Evolutionary conservation across 164 flowering plant species (phyloP), one percentile per base, ranked within the genome.

Genomic region (Buxus sempervirens): DNA sequence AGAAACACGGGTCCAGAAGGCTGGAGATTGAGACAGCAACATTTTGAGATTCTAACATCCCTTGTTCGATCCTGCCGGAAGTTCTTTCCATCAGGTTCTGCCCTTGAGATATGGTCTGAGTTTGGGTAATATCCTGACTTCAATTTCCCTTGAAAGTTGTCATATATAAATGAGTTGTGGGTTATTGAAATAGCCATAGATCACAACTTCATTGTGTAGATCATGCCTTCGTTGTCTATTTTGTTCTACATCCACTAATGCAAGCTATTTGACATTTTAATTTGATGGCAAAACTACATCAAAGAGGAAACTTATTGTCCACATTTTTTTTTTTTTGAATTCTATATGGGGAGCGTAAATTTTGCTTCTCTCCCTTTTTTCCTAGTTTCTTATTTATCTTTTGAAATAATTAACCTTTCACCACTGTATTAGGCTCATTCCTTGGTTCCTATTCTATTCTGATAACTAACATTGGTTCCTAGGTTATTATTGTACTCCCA

Each of bases 1-100:
- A 95, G 99, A 78, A 92, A 81, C 73, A 80, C 96, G 18, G 99
- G 99, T 54, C 97, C 99, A 27, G 99, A 95, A 73, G 99, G 99
- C 10, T 95, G 99, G 99, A 85, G 93, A 79, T 63, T 95, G 75
- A 87, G 97, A 78, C 99, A 95, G 56, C 77, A 94, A 21, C 99
- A 95, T 84, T 90, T 92, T 80, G 98, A 86, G 82, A 78, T 95
- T 27, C 81, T 89, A 53, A 95, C 93, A 60, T 87, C 93, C 38
- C 97, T 95, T 74, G 82, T 89, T 76, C 83, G 90, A 54, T 84
- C 88, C 14, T 89, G 94, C 75, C 81, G 95, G 61, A 85, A 83
- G 65, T 92, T 92, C 76, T 95, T 95, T 67, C 96, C 93, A n/a
- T 65, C 87, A 67, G 96, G 94, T 60, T 89, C 98, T 83, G 97